Evolutionary conservation across 202 grass and related monocot species (phyloP).

Genomic region (Carex arenaria): DNA sequence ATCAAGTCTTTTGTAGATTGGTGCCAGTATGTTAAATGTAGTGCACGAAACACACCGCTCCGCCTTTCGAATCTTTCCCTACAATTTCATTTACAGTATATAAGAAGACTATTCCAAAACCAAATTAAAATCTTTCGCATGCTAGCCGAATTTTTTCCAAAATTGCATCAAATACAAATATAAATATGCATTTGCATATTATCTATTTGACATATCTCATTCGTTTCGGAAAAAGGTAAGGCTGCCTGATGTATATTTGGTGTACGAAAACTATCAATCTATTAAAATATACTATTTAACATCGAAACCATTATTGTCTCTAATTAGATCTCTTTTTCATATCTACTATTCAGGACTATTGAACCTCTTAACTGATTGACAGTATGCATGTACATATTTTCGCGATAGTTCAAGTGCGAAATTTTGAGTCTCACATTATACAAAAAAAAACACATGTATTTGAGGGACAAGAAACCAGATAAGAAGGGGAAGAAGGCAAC

Average conservation of each 20-base stretch:
- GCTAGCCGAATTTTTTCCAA: not conserved
- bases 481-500: not conserved
- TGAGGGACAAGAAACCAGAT: not conserved
- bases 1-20: slow-evolving; percentile 42
- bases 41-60: slow-evolving; percentile 41
- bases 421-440: not conserved
- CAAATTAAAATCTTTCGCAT: not conserved
- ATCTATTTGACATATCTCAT: not conserved
- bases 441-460: not conserved
- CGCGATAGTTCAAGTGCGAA: not conserved
- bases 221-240: not conserved
- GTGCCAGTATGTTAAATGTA: slow-evolving; percentile 52
- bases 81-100: not conserved
- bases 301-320: not conserved
- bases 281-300: not conserved
- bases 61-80: slow-evolving; percentile 11
- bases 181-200: not conserved
- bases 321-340: not conserved
- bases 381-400: not conserved
- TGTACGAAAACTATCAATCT: not conserved
- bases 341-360: not conserved
- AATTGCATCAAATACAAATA: not conserved
- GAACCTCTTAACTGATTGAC: not conserved
- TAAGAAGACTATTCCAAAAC: not conserved
- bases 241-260: not conserved